Evolutionary conservation across 2,329 filamentous ascomycete genomes (phyloP).

Genomic region (Bipolaris victoriae): DNA sequence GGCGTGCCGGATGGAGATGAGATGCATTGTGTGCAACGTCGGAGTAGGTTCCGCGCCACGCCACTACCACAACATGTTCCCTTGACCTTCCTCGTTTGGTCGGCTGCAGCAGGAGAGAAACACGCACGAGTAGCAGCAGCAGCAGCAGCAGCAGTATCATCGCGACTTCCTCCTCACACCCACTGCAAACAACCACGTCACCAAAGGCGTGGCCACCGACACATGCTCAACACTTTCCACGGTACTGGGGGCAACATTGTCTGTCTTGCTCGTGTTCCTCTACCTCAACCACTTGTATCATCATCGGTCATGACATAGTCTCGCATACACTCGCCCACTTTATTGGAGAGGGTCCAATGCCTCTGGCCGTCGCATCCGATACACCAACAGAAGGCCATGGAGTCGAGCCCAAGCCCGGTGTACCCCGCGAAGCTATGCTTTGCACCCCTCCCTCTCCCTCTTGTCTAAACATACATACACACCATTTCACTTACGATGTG

Average conservation of each 20-base stretch:
- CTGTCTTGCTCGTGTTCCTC: background rate
- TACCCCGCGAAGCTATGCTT: constrained; percentile 4
- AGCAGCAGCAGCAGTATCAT: constrained; percentile 6
- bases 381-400: constrained; percentile 5
- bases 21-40: constrained; percentile 13
- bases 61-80: constrained; percentile 9
- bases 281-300: constrained; percentile 3
- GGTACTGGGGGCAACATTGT: background rate
- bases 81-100: constrained; percentile 24
- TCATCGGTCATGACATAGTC: constrained; percentile 18
- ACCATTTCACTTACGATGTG: constrained; percentile 16
- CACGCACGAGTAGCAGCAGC: background rate
- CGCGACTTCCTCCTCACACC: background rate
- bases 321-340: constrained; percentile 16
- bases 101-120: constrained; percentile 3
- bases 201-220: background rate
- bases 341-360: constrained; percentile 5
- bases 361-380: constrained; percentile 8
- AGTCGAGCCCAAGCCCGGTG: constrained; percentile 3
- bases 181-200: constrained; percentile 6
- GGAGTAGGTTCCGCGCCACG: constrained; percentile 18
- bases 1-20: background rate
- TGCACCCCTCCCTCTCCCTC: background rate
- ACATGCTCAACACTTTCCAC: background rate
- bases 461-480: background rate